Base-by-base conservation (phyloP, 495 filamentous ascomycete genomes). In the Aspergillus campestris region DNA sequence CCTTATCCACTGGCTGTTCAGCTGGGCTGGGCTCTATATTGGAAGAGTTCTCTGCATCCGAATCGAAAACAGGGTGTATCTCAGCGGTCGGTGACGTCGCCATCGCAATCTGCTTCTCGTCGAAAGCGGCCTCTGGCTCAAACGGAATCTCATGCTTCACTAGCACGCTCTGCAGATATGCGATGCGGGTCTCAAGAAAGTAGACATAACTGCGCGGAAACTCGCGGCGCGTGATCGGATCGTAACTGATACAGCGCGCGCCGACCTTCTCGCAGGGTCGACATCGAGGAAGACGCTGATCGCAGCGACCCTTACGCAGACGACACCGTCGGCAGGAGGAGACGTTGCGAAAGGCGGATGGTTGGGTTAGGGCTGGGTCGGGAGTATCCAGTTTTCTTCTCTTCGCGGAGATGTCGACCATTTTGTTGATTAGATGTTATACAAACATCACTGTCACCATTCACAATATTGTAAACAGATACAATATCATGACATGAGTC, bases 191-290 rank as follows among this genome's bases (percentile, higher is more conserved):
- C 64, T 95, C 89, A 29, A 95, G 77, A 56, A 94, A 94, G 65
- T 84, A 90, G 31, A 95, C 86, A 66, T 95, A 95, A 53, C 87
- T 91, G 56, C 88, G 74, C 38, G 89, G 90, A 33, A 95, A 91
- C 60, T 94, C 86, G 60, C 83, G 73, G 72, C 94, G 94, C n/a
- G 85, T 92, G 53, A 95, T 90, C 30, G 88, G 90, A 60, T 95
- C 89, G 59, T 91, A 95, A 36, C 89, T 90, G 37, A 94, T 86
- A 58, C 90, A 95, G 56, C 82, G 81, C 24, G 89, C 84, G 52
- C 75, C 73, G n/a, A 86, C 88, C 65, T 94, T 95, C 60, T 87
- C 87, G 60, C 89, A 95, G 45, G 83, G 80, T 33, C 84, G 77
- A 65, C 89, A 95, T 38, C 82, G 83, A 24, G 89, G 89, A 37